Base-by-base conservation (phyloP, 2,329 filamentous ascomycete species). In the Monosporascus cannonballus region DNA sequence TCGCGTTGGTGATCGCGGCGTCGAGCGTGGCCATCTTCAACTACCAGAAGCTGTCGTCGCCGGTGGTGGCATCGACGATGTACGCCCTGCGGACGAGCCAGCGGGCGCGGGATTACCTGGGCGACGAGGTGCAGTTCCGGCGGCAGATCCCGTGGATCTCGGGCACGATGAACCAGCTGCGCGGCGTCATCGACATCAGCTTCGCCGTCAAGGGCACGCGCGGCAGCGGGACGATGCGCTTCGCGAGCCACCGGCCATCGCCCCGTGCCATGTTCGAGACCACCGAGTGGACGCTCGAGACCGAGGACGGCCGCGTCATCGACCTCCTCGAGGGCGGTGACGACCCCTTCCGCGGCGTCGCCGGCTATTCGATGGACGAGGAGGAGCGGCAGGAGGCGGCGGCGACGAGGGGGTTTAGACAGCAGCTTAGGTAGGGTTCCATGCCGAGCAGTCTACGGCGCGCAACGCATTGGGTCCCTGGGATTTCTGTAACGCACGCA, bases 41-140 rank as follows among this genome's bases (percentile, higher is more conserved):
- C 80, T 97, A 99, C 81, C 93, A 99, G 71, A 96, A 96, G 71
- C 84, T 86, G 53, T 90, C 89, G n/a, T 90, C 85, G 25, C 89
- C 88, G 51, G 82, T 93, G 30, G 89, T 96, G n/a, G 84, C 84
- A 51, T 90, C 88, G 51, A 94, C 91, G 4, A 81, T 99, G 27
- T 99, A 97, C 77, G 89, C 93, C 1, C 81, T 99, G 58, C 89
- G 94, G 58, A 95, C 89, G 3, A 90, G 87, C 53, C 74, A 81
- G 3, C 73, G 77, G 54, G 94, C 91, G 46, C 84, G 92, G 64
- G 85, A 84, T 53, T 74, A 86, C 46, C 81, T 99, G 27, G 94
- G 94, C 58, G 89, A 96, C 70, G 86, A 93, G 73, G 86, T 94
- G 65, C 90, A 90, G 71, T 93, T 92, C 72, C 79, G 81, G 60